Percentiles rank a stretch among this genome's conserved stretches.
Evolutionary conservation across 192 early-diverging fungal species (phyloP).

Genomic region (Radiomyces spectabilis): DNA sequence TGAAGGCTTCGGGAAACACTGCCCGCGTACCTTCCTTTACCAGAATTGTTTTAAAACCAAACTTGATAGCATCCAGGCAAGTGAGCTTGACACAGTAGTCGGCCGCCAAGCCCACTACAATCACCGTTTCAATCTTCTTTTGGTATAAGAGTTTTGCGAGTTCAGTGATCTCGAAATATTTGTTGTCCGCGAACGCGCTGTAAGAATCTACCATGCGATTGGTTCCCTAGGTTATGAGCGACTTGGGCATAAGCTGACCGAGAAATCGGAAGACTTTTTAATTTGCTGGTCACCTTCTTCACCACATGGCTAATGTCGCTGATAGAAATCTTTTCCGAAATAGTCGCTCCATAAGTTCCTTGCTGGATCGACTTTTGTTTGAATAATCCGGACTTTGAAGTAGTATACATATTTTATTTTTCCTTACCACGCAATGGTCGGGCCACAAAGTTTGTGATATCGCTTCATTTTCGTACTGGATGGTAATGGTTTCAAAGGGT

Average conservation of each 20-base stretch:
- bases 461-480: slow-evolving; percentile 7
- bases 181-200: slow-evolving; percentile 22
- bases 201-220: slow-evolving; percentile 25
- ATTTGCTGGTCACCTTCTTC: too few relatives aligned
- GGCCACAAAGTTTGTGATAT: slow-evolving; percentile 17
- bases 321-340: background rate
- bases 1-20: slow-evolving; percentile 5
- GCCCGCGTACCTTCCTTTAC: slow-evolving; percentile 13
- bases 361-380: slow-evolving; percentile 15
- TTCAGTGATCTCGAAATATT: slow-evolving; percentile 10
- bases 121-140: slow-evolving; percentile 5
- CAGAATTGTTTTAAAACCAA: slow-evolving; percentile 21
- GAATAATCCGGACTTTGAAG: too few relatives aligned
- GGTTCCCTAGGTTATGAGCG: too few relatives aligned
- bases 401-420: too few relatives aligned
- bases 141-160: slow-evolving; percentile 17
- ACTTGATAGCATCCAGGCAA: slow-evolving; percentile 20
- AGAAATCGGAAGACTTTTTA: too few relatives aligned
- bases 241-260: too few relatives aligned
- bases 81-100: slow-evolving; percentile 27
- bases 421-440: slow-evolving; percentile 25
- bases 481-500: slow-evolving; percentile 5
- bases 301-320: slow-evolving; percentile 1
- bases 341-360: slow-evolving; percentile 7
- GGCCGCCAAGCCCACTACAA: slow-evolving; percentile 11